Conservation (phyloP, 257 asterid genomes). For the Linaria vulgaris region DNA sequence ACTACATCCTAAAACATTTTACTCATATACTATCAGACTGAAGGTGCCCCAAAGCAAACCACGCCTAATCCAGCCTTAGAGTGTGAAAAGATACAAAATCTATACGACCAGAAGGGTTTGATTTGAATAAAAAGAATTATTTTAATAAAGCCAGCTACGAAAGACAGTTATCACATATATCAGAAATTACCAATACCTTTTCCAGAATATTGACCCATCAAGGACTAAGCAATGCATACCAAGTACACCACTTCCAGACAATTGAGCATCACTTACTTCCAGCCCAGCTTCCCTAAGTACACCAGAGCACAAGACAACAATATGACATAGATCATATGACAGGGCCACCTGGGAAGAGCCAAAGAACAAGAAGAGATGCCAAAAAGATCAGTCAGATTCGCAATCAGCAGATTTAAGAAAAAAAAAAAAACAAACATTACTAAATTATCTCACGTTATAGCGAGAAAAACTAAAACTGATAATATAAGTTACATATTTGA, state of each 20-base stretch:
- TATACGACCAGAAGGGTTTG: not conserved
- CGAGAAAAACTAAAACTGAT: not conserved
- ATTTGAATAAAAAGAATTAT: slow-evolving; percentile 12
- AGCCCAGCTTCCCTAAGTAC: slow-evolving; percentile 40
- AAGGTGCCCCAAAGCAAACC: not conserved
- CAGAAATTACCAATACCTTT: slow-evolving; percentile 53
- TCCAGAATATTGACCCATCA: slow-evolving; percentile 73
- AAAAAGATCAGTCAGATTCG: slow-evolving; percentile 10
- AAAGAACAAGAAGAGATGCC: slow-evolving; percentile 27
- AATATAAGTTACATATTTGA: slow-evolving; percentile 10
- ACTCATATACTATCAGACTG: slow-evolving; percentile 2
- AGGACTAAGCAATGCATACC: slow-evolving; percentile 76
- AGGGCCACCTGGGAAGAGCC: slow-evolving; percentile 62
- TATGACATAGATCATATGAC: slow-evolving; percentile 70
- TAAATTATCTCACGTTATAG: not conserved
- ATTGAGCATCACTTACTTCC: slow-evolving; percentile 39
- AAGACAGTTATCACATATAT: slow-evolving; percentile 14
- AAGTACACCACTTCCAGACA: slow-evolving; percentile 44
- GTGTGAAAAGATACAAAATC: not conserved
- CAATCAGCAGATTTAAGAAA: slow-evolving; percentile 17
- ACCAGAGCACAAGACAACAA: slow-evolving; percentile 77
- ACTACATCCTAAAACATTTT: not conserved
- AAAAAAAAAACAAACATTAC: too few relatives aligned
- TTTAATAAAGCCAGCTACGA: slow-evolving; percentile 15
- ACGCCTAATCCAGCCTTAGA: not conserved